phyloP scores from a whole-genome alignment of 345 rosid genomes.

The Gossypium anomalum region DNA sequence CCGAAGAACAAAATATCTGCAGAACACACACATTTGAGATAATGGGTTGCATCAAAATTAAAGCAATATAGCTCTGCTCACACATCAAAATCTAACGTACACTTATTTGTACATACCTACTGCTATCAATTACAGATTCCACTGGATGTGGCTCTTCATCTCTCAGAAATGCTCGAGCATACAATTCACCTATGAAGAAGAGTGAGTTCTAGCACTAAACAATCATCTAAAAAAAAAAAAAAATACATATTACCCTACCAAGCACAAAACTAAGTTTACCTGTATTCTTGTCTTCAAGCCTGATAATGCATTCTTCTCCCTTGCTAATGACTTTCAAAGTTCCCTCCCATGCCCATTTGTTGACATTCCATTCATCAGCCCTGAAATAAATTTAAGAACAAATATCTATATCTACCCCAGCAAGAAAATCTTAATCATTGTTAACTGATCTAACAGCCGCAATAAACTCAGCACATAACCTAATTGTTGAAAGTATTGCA shows the following conservation, averaged over 20 bases:
- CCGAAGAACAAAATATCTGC: conserved; percentile 99
- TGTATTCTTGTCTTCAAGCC: conserved; percentile 84
- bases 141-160: conserved; percentile 93
- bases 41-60: conserved; percentile 2
- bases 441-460: background rate
- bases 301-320: conserved; percentile 96
- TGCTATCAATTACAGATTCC: conserved; percentile 95
- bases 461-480: background rate
- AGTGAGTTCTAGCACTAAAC: conserved; percentile 2
- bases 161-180: conserved; percentile 92
- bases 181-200: conserved; percentile 59
- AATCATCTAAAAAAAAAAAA: conserved; percentile 4
- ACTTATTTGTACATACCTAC: conserved; percentile 54
- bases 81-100: conserved; percentile 13
- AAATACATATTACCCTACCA: conserved; percentile 9
- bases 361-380: conserved; percentile 99
- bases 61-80: background rate
- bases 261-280: conserved; percentile 34
- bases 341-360: conserved; percentile 99
- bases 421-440: background rate
- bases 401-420: conserved; percentile 10
- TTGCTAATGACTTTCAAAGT: conserved; percentile 74
- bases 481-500: background rate
- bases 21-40: conserved; percentile 26
- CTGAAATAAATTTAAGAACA: conserved; percentile 38